Conservation (phyloP, 495 filamentous ascomycete genomes). For the Astrocystis sublimbata region DNA sequence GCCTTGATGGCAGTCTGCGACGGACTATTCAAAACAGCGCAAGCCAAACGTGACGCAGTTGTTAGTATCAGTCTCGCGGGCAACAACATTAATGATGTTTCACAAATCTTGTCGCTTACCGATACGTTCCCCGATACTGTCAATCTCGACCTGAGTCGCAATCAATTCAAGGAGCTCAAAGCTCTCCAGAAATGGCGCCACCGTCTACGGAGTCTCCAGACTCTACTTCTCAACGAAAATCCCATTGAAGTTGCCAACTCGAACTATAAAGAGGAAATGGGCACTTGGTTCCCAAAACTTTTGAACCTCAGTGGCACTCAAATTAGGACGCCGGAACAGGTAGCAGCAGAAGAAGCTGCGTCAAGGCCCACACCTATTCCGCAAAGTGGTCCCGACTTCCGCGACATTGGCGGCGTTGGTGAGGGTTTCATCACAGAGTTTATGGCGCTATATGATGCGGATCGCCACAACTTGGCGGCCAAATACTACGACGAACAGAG, state of each 20-base stretch:
- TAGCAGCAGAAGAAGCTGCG: conserved; percentile 51
- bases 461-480: conserved; percentile 61
- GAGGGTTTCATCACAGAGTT: conserved; percentile 76
- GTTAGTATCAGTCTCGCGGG: conserved; percentile 73
- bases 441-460: conserved; percentile 70
- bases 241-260: conserved; percentile 65
- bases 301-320: conserved; percentile 68
- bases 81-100: conserved; percentile 71
- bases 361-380: conserved; percentile 62
- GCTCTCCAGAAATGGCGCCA: conserved; percentile 72
- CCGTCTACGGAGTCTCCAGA: conserved; percentile 74
- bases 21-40: conserved; percentile 61
- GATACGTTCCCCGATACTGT: conserved; percentile 77
- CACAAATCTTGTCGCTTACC: conserved; percentile 68
- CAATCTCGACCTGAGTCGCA: conserved; percentile 81
- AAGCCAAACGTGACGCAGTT: conserved; percentile 70
- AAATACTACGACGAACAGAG: conserved; percentile 77
- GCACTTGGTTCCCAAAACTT: conserved; percentile 79
- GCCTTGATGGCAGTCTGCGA: conserved; percentile 83
- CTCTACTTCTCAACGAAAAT: conserved; percentile 74
- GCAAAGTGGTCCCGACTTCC: conserved; percentile 65
- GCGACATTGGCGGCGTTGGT: conserved; percentile 72
- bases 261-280: conserved; percentile 66
- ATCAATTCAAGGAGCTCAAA: conserved; percentile 69
- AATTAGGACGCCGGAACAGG: conserved; percentile 69